These are phyloP conservation scores for Atkinsonella texensis DNA, from an alignment of 2,329 filamentous ascomycete genomes.

Conservation along the genomic window DNA sequence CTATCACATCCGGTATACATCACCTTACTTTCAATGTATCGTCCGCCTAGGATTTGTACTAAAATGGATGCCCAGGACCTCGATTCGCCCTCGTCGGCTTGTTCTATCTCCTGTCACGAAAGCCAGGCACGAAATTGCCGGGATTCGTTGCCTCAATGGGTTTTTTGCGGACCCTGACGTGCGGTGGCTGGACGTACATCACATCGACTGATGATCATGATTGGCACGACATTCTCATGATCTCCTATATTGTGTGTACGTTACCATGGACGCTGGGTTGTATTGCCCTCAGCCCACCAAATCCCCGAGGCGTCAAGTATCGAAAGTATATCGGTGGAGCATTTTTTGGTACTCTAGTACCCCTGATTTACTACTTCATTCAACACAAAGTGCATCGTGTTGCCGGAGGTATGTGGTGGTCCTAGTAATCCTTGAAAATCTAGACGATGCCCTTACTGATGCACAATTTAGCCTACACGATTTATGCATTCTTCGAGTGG, in stretches of 20 bases:
- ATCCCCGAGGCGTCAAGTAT: conserved; percentile 72
- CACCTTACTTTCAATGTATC: neutral
- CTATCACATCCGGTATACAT: conserved; percentile 69
- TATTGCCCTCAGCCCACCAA: conserved; percentile 74
- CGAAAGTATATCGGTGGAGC: conserved; percentile 70
- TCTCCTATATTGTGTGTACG: conserved; percentile 88
- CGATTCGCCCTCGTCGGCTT: conserved; percentile 82
- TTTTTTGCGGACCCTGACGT: conserved; percentile 79
- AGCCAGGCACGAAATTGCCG: conserved; percentile 62
- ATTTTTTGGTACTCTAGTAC: conserved; percentile 86
- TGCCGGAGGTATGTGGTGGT: conserved; percentile 60
- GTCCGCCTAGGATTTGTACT: neutral
- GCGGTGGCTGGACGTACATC: conserved; percentile 96
- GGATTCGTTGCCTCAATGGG: conserved; percentile 72
- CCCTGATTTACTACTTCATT: conserved; percentile 92
- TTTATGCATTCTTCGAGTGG: conserved; percentile 98
- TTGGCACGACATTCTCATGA: conserved; percentile 99
- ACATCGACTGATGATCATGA: conserved; percentile 97
- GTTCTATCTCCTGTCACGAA: conserved; percentile 81
- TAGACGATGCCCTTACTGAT: neutral
- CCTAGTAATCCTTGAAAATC: neutral
- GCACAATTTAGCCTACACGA: conserved; percentile 71
- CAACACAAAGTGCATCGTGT: conserved; percentile 96
- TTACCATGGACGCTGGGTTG: conserved; percentile 93
- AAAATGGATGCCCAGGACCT: conserved; percentile 46